Conservation (phyloP, 169 alveolate species). For the Plasmodium vivax region DNA sequence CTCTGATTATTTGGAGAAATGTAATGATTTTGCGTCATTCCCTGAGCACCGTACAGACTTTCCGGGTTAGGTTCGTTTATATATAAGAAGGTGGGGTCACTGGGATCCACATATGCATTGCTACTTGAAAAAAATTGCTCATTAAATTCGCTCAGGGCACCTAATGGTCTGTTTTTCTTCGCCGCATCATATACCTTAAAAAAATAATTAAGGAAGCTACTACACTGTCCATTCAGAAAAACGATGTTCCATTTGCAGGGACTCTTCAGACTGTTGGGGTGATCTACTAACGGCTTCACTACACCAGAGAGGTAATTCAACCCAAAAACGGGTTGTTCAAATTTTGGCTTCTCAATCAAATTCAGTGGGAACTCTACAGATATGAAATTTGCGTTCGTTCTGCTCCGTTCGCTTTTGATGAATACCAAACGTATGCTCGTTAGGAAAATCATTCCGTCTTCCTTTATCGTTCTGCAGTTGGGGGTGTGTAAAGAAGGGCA, state of each 20-base stretch:
- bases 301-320: constrained; percentile 53
- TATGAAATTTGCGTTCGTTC: constrained; percentile 54
- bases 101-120: constrained; percentile 76
- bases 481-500: not conserved
- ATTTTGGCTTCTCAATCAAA: constrained; percentile 60
- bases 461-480: constrained; percentile 67
- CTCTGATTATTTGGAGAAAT: not conserved
- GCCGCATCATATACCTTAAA: constrained; percentile 69
- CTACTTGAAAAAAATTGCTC: constrained; percentile 50
- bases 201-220: constrained; percentile 51
- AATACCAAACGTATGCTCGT: constrained; percentile 73
- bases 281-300: constrained; percentile 43
- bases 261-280: constrained; percentile 56
- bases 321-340: constrained; percentile 76
- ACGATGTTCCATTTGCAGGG: constrained; percentile 62
- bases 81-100: constrained; percentile 68
- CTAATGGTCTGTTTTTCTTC: constrained; percentile 52
- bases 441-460: constrained; percentile 56
- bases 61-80: constrained; percentile 63
- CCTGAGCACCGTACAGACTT: constrained; percentile 18
- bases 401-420: constrained; percentile 43
- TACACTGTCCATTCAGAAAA: constrained; percentile 71
- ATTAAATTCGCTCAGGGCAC: constrained; percentile 31
- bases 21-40: constrained; percentile 50
- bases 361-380: constrained; percentile 59